Conservation (phyloP, 2,329 filamentous ascomycete species). For the Epichloe coenophiala region DNA sequence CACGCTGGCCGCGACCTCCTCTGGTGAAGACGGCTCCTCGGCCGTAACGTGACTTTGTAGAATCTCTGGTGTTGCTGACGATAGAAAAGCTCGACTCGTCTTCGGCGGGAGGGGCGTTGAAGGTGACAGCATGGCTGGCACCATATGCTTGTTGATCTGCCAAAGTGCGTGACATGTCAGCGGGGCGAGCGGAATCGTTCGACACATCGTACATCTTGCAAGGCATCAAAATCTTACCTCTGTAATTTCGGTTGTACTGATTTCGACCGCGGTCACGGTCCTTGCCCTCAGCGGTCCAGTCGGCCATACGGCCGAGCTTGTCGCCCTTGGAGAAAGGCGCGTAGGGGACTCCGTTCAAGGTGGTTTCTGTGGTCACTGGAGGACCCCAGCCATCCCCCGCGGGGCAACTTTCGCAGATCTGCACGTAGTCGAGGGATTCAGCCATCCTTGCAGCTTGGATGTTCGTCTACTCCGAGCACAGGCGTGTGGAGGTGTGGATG, state of each 20-base stretch:
- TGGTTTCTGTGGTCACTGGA: conserved; percentile 67
- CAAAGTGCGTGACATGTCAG: background rate
- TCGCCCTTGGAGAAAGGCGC: conserved; percentile 97
- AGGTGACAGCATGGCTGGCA: conserved; percentile 71
- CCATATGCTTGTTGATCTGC: conserved; percentile 95
- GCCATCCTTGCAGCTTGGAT: conserved; percentile 24
- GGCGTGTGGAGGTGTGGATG: background rate
- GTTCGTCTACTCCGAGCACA: background rate
- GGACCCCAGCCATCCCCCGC: conserved; percentile 84
- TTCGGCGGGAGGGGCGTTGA: conserved; percentile 82
- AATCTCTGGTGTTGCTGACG: conserved; percentile 86
- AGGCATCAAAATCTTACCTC: conserved; percentile 43
- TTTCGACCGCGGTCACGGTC: conserved; percentile 65
- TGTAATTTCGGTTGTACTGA: conserved; percentile 85
- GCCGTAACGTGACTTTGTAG: conserved; percentile 73
- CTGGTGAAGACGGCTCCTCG: conserved; percentile 85
- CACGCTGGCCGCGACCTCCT: conserved; percentile 58
- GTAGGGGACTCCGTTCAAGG: conserved; percentile 87
- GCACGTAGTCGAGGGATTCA: conserved; percentile 42
- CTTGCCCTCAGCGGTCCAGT: conserved; percentile 91
- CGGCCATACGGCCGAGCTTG: conserved; percentile 97
- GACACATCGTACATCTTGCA: background rate
- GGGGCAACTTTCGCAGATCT: conserved; percentile 59
- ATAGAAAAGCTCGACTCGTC: conserved; percentile 97
- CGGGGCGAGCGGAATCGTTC: background rate